These are phyloP conservation scores for Capsicum pubescens DNA, from an alignment of 257 asterid species.

Conservation along the genomic window DNA sequence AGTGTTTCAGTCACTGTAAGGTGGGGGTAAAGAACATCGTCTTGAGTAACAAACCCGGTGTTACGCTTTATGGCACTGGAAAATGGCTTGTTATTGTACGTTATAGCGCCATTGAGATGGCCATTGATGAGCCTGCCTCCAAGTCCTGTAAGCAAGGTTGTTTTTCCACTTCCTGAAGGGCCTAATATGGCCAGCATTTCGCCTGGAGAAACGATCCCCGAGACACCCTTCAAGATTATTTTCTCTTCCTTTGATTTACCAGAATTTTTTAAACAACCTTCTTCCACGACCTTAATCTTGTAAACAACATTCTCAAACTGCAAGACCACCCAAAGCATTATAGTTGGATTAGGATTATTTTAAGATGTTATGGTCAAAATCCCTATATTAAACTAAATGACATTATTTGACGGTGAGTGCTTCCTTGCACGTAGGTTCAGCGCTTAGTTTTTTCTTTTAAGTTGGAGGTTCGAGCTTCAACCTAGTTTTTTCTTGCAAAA, in stretches of 20 bases:
- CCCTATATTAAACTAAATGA: too few species aligned
- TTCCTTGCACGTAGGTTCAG: too few species aligned
- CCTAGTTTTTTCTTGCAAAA: too few species aligned
- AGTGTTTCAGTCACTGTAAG: slow-evolving; percentile 80
- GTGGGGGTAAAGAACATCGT: slow-evolving; percentile 79
- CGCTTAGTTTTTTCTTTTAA: too few species aligned
- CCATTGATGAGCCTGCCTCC: slow-evolving; percentile 69
- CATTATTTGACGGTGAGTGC: too few species aligned
- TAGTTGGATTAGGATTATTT: too few species aligned
- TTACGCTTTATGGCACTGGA: slow-evolving; percentile 60
- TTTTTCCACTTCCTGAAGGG: slow-evolving; percentile 93
- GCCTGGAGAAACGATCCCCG: slow-evolving; percentile 68
- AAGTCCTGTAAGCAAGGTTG: slow-evolving; percentile 76
- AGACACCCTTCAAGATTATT: slow-evolving; percentile 63
- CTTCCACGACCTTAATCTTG: slow-evolving; percentile 43
- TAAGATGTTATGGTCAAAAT: too few species aligned
- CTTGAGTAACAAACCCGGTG: slow-evolving; percentile 85
- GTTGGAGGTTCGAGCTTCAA: too few species aligned
- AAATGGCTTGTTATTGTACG: slow-evolving; percentile 64
- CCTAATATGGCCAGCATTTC: slow-evolving; percentile 88
- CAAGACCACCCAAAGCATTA: slow-evolving; percentile 20
- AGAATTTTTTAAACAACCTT: slow-evolving; percentile 34
- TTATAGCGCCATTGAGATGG: slow-evolving; percentile 51
- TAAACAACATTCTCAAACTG: slow-evolving; percentile 77
- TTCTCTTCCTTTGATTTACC: slow-evolving; percentile 45